A percentile compares a stretch with the other conserved stretches of the same genome.
These are phyloP conservation scores for Amanita polypyramis DNA, from an alignment of 768 basidiomycete species.

Conservation along the genomic window DNA sequence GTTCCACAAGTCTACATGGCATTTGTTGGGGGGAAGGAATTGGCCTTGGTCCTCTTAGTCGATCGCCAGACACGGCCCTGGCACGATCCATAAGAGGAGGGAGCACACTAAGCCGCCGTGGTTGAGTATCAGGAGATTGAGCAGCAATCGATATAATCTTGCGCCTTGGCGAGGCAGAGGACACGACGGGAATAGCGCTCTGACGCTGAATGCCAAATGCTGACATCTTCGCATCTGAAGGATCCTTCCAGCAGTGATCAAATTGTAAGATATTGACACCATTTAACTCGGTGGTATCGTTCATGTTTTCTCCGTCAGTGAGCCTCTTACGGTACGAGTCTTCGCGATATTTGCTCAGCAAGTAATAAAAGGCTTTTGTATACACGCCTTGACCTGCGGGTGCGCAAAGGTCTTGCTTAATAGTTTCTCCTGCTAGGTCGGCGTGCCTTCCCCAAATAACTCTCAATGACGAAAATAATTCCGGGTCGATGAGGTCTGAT, in stretches of 20 bases:
- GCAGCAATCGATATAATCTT: neutral
- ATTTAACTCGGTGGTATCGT: constrained; percentile 22
- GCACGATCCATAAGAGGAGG: constrained; percentile 15
- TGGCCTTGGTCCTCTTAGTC: constrained; percentile 39
- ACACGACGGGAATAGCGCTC: neutral
- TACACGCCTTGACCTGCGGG: constrained; percentile 61
- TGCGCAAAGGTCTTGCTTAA: constrained; percentile 58
- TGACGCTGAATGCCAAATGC: neutral
- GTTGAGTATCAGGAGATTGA: neutral
- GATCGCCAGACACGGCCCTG: constrained; percentile 22
- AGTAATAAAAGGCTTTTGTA: constrained; percentile 85
- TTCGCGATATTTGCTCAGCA: constrained; percentile 69
- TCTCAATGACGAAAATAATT: constrained; percentile 67
- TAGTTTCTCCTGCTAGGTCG: constrained; percentile 38
- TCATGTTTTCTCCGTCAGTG: constrained; percentile 28
- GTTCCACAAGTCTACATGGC: constrained; percentile 8
- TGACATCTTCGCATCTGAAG: neutral
- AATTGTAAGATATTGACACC: constrained; percentile 21
- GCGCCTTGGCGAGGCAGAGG: neutral
- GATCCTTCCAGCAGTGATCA: constrained; percentile 29
- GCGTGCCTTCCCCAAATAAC: constrained; percentile 79
- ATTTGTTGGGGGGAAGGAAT: constrained; percentile 13
- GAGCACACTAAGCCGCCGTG: neutral
- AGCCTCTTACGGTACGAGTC: constrained; percentile 33
- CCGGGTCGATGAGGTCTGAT: constrained; percentile 60